Conservation (phyloP, 805 yeast species). For the Blastobotrys mokoenaii region DNA sequence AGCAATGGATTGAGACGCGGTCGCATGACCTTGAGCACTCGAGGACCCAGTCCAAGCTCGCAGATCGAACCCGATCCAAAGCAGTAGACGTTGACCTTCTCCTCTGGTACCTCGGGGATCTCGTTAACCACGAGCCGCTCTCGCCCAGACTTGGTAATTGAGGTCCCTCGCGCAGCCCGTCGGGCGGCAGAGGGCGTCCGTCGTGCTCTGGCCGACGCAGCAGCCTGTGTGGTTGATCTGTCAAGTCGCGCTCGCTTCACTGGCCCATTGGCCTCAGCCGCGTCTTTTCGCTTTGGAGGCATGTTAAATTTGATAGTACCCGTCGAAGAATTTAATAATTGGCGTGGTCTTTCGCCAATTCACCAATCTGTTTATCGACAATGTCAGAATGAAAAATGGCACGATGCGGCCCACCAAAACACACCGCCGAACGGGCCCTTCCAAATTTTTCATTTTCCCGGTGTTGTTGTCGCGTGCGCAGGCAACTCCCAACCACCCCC, state of each 20-base stretch:
- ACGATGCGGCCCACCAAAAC: no score
- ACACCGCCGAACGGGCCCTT: no score
- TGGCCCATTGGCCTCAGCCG: not conserved
- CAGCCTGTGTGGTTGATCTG: not conserved
- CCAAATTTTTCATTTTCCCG: no score
- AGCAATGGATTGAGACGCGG: slow-evolving; percentile 85
- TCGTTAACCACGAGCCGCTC: slow-evolving; percentile 11
- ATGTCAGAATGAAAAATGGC: no score
- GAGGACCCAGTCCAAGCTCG: slow-evolving; percentile 96
- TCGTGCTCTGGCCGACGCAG: not conserved
- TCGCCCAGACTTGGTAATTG: slow-evolving; percentile 2
- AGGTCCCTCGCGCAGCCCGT: not conserved
- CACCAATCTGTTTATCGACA: no score
- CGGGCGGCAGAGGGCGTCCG: slow-evolving; percentile 18
- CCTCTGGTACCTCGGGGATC: slow-evolving; percentile 29
- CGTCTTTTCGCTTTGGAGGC: not conserved
- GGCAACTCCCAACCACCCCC: no score
- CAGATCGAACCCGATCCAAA: slow-evolving; percentile 98
- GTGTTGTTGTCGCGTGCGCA: no score
- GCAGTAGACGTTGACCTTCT: slow-evolving; percentile 68
- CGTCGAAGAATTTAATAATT: no score
- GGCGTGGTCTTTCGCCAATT: no score
- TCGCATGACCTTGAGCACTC: slow-evolving; percentile 87
- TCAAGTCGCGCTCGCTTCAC: not conserved
- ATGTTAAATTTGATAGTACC: not conserved